Evolutionary conservation across 441 rosid species (phyloP), one percentile per base, ranked within the genome.

Genomic region (Erodium trifolium): DNA sequence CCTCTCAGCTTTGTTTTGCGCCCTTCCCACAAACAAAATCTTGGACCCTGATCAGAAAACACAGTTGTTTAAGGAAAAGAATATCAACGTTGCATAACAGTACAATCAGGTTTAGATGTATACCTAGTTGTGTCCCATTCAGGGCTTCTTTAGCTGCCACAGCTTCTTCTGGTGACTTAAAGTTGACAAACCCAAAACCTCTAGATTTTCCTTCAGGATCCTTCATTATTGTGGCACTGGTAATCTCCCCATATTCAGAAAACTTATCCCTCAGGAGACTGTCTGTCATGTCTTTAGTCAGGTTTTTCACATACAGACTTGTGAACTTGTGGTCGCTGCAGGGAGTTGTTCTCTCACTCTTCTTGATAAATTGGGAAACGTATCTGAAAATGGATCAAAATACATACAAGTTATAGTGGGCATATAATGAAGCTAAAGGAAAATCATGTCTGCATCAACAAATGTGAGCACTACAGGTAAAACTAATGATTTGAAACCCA

Each of bases 161-260:
- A 31, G 95, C 98, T 68, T 82, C 84, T 67, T 86, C 85, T 60
- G 91, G 73, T 67, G 75, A 65, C 34, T 82, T 79, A 70, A 88
- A 90, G 76, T 80, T 83, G 72, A 92, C 89, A 82, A 92, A 88
- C 67, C 98, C 95, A 71, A 89, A 92, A 35, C 91, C 94, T 85
- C 75, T 85, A 2, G 96, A 87, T 65, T 71, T 76, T 63, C 94
- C 96, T 43, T 76, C 74, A 29, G 60, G 77, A 74, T 87, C 83
- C 81, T 74, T 90, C 78, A 81, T 82, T 70, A 90, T 82, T 45
- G 76, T 77, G 67, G 78, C 79, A 74, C 84, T 88, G 51, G 75
- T 76, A 71, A 92, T 80, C 76, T 82, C 82, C 70, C 98, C 98
- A 62, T 75, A 86, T 13, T 70, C 81, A 23, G 93, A 82, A 72